Base-by-base conservation (phyloP, 345 rosid genomes). In the Citrus trifoliata region DNA sequence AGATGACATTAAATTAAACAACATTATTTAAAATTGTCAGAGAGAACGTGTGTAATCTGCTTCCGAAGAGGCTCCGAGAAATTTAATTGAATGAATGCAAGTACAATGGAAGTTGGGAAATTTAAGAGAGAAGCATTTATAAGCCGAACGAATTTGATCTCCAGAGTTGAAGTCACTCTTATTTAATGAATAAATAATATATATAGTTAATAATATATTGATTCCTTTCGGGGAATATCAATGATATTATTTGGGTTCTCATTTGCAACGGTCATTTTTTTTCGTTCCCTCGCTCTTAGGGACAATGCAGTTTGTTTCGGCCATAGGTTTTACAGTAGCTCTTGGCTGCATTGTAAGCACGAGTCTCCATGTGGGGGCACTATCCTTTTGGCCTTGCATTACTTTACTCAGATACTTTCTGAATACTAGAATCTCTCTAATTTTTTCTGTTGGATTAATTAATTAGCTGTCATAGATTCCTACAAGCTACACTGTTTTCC, bases 241-340 rank as follows among this genome's bases (percentile, higher is more conserved):
- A n/a, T 55, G 27, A 76, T 27, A 59, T n/a, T 40, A 67, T 60
- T 40, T 74, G 65, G 66, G 70, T 25, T 10, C 21, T 53, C 25
- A 27, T 76, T 46, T 80, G 35, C 30, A 88, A 88, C 89, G 90
- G 90, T 86, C 89, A 79, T 80, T 78, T 87, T 78, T 66, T 79
- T 58, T 48, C 38, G 70, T 82, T 67, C 78, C 75, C 62, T 74
- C 42, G 58, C 75, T 62, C 22, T 30, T 27, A 33, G 72, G 73
- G 80, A 76, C 60, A 66, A 53, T 2, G 37, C 37, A 30, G 78
- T 33, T 60, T 66, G 27, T 62, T 72, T 28, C n/a, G 70, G 78
- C 63, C 27, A n/a, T 71, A 76, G 82, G 78, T 53, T 74, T 13
- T 13, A 33, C 5, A 58, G 71, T 71, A 64, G 77, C 56, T 21